Conservation (phyloP, 2,329 filamentous ascomycete genomes). For the Penicillium sp. region DNA sequence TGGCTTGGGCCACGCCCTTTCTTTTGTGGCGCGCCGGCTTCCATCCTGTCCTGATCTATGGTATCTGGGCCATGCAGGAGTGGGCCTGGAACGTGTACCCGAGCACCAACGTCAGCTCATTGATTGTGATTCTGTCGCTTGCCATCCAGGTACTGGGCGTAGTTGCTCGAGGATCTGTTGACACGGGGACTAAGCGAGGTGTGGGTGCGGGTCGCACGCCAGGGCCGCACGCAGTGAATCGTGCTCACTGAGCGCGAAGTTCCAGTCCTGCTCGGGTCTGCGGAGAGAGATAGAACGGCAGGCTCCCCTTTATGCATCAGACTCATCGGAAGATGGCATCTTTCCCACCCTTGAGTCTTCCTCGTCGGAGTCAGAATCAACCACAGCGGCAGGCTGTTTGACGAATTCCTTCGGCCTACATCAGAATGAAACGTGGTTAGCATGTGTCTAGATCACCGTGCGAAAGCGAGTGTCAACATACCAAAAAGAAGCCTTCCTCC, state of each 20-base stretch:
- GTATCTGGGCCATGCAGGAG: constrained; percentile 72
- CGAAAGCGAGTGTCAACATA: constrained; percentile 32
- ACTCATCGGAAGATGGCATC: constrained; percentile 76
- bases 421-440: not conserved
- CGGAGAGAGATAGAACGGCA: not conserved
- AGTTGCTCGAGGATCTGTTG: constrained; percentile 43
- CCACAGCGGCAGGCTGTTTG: constrained; percentile 60
- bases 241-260: not conserved
- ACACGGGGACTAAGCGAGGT: constrained; percentile 15
- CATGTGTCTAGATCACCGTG: not conserved
- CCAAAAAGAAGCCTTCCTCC: constrained; percentile 89
- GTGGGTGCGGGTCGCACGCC: constrained; percentile 11
- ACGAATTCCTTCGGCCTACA: constrained; percentile 72
- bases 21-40: constrained; percentile 73
- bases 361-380: constrained; percentile 63
- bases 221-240: constrained; percentile 21
- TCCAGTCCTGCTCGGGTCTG: not conserved
- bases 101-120: constrained; percentile 62
- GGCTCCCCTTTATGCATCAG: constrained; percentile 52
- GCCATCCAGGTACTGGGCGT: constrained; percentile 58
- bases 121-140: constrained; percentile 64
- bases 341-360: constrained; percentile 76
- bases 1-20: constrained; percentile 83
- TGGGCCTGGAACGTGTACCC: constrained; percentile 93
- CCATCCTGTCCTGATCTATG: constrained; percentile 61